Conservation (phyloP, 2,329 filamentous ascomycete genomes). For the Fusarium dimerum region DNA sequence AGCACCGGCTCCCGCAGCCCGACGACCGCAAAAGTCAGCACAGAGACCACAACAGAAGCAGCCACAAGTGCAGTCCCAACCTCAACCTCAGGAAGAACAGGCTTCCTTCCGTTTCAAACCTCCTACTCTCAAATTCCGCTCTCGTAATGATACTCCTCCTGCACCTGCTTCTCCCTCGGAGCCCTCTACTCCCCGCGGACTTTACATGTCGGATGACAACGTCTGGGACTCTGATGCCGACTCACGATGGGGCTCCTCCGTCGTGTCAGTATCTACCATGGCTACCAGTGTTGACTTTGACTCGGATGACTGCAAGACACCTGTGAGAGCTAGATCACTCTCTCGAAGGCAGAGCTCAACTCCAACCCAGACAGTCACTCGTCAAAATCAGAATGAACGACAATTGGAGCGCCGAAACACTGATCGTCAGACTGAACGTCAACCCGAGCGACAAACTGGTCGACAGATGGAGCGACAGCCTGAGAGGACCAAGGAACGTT, state of each 20-base stretch:
- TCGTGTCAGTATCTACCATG: slow-evolving; percentile 22
- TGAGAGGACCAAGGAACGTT: slow-evolving; percentile 17
- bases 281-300: slow-evolving; percentile 25
- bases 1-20: slow-evolving; percentile 5
- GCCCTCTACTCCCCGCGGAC: slow-evolving; percentile 18
- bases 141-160: slow-evolving; percentile 14
- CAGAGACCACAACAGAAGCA: slow-evolving; percentile 2
- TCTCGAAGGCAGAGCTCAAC: slow-evolving; percentile 15
- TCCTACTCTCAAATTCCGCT: slow-evolving; percentile 27
- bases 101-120: slow-evolving; percentile 26
- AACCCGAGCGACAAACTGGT: slow-evolving; percentile 1
- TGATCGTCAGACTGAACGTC: slow-evolving; percentile 11
- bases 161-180: slow-evolving; percentile 16
- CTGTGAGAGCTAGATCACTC: slow-evolving; percentile 19
- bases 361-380: slow-evolving; percentile 16
- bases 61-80: neutral
- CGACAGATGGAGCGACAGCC: slow-evolving; percentile 5
- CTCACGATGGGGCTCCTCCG: slow-evolving; percentile 24
- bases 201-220: slow-evolving; percentile 27
- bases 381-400: slow-evolving; percentile 15
- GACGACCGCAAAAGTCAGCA: slow-evolving; percentile 2
- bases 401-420: slow-evolving; percentile 8
- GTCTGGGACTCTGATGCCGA: slow-evolving; percentile 28
- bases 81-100: slow-evolving; percentile 6
- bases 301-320: slow-evolving; percentile 28